A percentile compares a stretch with the other conserved stretches of the same genome.
These are phyloP conservation scores for Dipodascus albidus DNA, from an alignment of 805 yeast genomes.

Conservation along the genomic window DNA sequence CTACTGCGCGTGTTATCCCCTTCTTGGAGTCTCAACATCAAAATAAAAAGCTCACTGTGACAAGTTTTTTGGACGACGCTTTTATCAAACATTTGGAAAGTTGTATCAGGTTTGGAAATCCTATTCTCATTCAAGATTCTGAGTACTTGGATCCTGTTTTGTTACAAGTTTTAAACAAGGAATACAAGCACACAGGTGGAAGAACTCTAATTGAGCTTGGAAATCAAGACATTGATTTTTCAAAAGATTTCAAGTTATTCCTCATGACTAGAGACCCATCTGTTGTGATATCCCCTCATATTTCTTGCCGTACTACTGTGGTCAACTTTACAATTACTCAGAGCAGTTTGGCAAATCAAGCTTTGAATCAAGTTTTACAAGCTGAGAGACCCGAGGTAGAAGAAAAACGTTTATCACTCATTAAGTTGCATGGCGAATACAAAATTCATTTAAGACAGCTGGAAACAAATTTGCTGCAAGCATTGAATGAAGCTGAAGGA, in stretches of 20 bases:
- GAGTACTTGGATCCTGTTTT: constrained; percentile 72
- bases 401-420: constrained; percentile 39
- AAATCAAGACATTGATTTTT: constrained; percentile 50
- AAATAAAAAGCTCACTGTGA: constrained; percentile 30
- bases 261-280: constrained; percentile 51
- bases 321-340: constrained; percentile 67
- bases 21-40: constrained; percentile 25
- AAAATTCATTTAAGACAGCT: constrained; percentile 39
- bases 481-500: constrained; percentile 46
- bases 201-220: constrained; percentile 52
- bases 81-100: constrained; percentile 64
- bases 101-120: constrained; percentile 73
- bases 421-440: constrained; percentile 48
- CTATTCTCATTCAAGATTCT: constrained; percentile 63
- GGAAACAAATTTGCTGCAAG: constrained; percentile 47
- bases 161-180: constrained; percentile 48
- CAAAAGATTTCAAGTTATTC: constrained; percentile 49
- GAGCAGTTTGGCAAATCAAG: constrained; percentile 50
- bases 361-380: constrained; percentile 44
- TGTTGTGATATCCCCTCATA: constrained; percentile 36
- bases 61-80: constrained; percentile 63
- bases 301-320: constrained; percentile 49
- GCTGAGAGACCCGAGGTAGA: constrained; percentile 59
- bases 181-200: constrained; percentile 57
- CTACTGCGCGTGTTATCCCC: constrained; percentile 38